Base-by-base conservation (phyloP, 192 early-diverging fungal species). In the Entophlyctis helioformis region DNA sequence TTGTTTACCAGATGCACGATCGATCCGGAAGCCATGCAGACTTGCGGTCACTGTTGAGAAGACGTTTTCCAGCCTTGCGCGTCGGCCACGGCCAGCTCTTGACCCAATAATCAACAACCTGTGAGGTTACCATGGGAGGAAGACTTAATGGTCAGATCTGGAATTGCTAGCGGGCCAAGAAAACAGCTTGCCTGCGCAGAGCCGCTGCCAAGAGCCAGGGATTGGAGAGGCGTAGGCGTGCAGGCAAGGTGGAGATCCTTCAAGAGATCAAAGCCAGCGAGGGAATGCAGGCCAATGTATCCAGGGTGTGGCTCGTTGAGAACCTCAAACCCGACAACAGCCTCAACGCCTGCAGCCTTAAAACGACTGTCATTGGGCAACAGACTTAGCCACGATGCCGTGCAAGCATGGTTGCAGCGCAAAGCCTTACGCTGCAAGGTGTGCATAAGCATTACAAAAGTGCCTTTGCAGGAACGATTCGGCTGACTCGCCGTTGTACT, bases 61-160 rank as follows among this genome's bases (percentile, higher is more conserved):
- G 20, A 3, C 71, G 51, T 6, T 48, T 72, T 11, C 62, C 63
- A 19, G 65, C 57, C 46, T 71, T 73, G 13, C 68, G 60, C 2
- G 82, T 82, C 0, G 84, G 85, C 46, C 71, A 73, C 27, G 84
- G 82, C 82, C 82, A 89, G 21, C 73, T 81, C 33, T 80, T 83
- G 23, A 80, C 69, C 67, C 74, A 89, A 18, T 79, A 62, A 34
- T 84, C 87, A 11, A 88, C 73, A 11, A 83, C 78, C 57, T 66
- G 34, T 24, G 12, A 28, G 16, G 23, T n/a, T 1, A 39, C 16
- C 12, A 41, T n/a, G n/a, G n/a, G n/a, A n/a, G n/a, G n/a, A 28
- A 23, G 12, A 47, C 23, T 6, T n/a, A 51, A 39, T 11, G 22
- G 13, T 26, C 9, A 39, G 11, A 48, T 38, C 5, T 10, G 21